These are phyloP conservation scores for Quercus mongolica DNA, from an alignment of 306 rosid species.

Conservation along the genomic window DNA sequence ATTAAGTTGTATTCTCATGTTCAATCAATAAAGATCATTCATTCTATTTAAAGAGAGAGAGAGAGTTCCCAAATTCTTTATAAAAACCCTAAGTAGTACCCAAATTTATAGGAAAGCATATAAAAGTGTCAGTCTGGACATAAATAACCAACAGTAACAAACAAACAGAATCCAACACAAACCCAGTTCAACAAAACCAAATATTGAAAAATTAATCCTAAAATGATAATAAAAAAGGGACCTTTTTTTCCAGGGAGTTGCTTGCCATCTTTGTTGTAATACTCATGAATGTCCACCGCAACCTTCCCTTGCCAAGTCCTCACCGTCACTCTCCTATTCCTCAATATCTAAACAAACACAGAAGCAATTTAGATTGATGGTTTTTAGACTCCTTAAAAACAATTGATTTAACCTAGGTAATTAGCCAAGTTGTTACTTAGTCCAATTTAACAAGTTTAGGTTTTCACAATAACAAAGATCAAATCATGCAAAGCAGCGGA, in stretches of 20 bases:
- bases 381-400: no score
- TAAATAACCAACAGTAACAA: background rate
- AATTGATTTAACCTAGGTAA: no score
- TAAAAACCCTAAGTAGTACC: background rate
- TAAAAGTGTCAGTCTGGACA: background rate
- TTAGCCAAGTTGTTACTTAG: no score
- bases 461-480: no score
- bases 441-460: no score
- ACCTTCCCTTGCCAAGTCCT: slow-evolving; percentile 68
- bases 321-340: slow-evolving; percentile 63
- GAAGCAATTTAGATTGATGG: background rate
- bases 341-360: slow-evolving; percentile 40
- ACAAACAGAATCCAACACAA: background rate
- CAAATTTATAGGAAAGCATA: background rate
- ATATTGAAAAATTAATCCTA: background rate
- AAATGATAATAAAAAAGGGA: background rate
- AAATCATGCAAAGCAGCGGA: no score
- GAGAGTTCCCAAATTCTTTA: no score
- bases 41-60: no score
- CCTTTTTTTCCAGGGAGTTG: slow-evolving; percentile 15
- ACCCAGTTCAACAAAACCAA: background rate
- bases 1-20: no score
- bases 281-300: slow-evolving; percentile 73
- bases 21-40: no score
- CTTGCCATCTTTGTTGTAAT: slow-evolving; percentile 70